Percentiles rank a stretch among this genome's conserved stretches.
Evolutionary conservation across 2,329 filamentous ascomycete species (phyloP).

Genomic region (Fusarium incarnatum): DNA sequence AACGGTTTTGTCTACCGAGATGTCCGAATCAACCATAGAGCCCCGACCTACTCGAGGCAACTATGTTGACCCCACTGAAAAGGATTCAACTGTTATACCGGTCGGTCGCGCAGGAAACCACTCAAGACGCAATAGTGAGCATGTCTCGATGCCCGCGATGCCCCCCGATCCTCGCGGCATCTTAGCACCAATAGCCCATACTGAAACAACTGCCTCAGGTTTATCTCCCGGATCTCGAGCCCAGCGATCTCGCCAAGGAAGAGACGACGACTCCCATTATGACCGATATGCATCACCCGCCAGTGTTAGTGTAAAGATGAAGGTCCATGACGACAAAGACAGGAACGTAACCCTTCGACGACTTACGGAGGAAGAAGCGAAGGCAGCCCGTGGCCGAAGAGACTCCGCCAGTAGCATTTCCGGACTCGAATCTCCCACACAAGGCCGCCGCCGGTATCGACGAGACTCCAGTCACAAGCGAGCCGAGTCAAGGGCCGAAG

Average conservation of each 20-base stretch:
- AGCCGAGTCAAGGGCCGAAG: constrained; percentile 58
- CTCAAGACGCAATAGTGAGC: constrained; percentile 55
- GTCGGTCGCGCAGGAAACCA: constrained; percentile 50
- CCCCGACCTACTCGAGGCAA: constrained; percentile 47
- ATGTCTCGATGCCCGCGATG: constrained; percentile 65
- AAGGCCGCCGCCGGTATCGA: constrained; percentile 63
- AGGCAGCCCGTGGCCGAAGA: constrained; percentile 57
- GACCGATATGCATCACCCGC: constrained; percentile 56
- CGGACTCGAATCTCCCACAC: constrained; percentile 64
- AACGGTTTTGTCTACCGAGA: constrained; percentile 48
- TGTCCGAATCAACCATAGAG: constrained; percentile 54
- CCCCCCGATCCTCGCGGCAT: constrained; percentile 64
- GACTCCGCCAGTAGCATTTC: constrained; percentile 69
- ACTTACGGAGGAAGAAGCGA: constrained; percentile 70
- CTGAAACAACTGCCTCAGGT: constrained; percentile 48
- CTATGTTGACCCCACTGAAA: constrained; percentile 42
- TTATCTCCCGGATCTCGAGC: constrained; percentile 51
- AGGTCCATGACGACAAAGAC: constrained; percentile 69
- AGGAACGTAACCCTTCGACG: constrained; percentile 71
- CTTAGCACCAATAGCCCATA: constrained; percentile 43
- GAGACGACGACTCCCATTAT: constrained; percentile 55
- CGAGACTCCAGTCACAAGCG: constrained; percentile 63
- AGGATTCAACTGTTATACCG: constrained; percentile 6
- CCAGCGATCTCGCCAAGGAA: constrained; percentile 59
- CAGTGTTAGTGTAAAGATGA: constrained; percentile 68